These are phyloP conservation scores for Amphicarpaea edgeworthii DNA, from an alignment of 306 rosid genomes.

Conservation along the genomic window DNA sequence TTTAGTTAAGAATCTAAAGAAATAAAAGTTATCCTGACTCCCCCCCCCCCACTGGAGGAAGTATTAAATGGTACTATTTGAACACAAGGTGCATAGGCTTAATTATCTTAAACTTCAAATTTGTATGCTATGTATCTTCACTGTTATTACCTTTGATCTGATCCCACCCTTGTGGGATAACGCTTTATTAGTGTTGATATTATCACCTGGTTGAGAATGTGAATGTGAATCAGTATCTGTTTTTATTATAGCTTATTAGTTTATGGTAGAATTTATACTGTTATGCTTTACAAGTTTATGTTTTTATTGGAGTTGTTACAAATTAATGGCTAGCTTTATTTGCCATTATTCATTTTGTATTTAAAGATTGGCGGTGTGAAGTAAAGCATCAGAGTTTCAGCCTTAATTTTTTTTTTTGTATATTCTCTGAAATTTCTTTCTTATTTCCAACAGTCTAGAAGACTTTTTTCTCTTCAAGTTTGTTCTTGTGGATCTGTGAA, in stretches of 20 bases:
- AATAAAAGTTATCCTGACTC: neutral
- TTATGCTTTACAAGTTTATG: too few species aligned
- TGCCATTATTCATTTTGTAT: too few species aligned
- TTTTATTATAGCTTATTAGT: too few species aligned
- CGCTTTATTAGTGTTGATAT: neutral
- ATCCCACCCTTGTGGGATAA: slow-evolving; percentile 19
- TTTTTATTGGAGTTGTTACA: too few species aligned
- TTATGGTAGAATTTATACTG: too few species aligned
- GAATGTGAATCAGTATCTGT: too few species aligned
- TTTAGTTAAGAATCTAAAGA: slow-evolving; percentile 22
- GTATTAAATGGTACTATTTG: slow-evolving; percentile 27
- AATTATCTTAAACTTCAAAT: slow-evolving; percentile 19
- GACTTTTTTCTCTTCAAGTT: slow-evolving; percentile 15
- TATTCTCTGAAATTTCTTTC: too few species aligned
- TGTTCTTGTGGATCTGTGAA: slow-evolving; percentile 16
- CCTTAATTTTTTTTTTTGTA: too few species aligned
- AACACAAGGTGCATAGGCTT: neutral
- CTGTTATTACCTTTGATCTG: slow-evolving; percentile 12
- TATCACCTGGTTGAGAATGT: slow-evolving; percentile 9
- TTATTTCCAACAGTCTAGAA: too few species aligned
- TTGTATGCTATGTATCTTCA: slow-evolving; percentile 20
- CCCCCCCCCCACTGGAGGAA: neutral
- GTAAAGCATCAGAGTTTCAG: too few species aligned
- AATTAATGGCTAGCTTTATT: too few species aligned
- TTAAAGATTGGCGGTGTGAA: too few species aligned